Evolutionary conservation across 805 yeast genomes (phyloP), one percentile per base, ranked within the genome.

Genomic region (Teunomyces gatunensis): DNA sequence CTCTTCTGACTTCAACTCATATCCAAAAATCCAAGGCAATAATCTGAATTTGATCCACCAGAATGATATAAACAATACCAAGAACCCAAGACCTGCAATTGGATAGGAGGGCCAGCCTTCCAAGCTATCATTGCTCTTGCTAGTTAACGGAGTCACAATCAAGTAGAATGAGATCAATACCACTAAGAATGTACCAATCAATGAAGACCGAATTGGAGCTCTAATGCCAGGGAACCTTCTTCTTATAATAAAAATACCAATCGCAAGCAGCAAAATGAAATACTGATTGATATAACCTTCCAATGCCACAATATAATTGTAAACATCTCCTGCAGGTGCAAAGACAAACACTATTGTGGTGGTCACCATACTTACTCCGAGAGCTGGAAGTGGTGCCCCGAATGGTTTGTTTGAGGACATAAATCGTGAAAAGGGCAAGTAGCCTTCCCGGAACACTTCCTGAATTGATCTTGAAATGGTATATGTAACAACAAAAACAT

Each of bases 391-490:
- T 2, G 89, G 87, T 1, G 85, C 80, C 17, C 77, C 78, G 48
- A 61, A 65, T 1, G 83, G 84, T 70, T 74, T 71, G 52, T 82
- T 82, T 5, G 80, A 74, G 0, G 85, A 80, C 75, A 82, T 67
- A 28, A 67, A 53, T 18, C 55, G 57, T 3, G 84, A 74, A 47
- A 68, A 78, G 7, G 89, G 89, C 11, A 82, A 56, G 47, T 71
- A 79, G 0, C 87, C 87, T 54, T 82, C 87, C 47, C 85, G 68
- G 53, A 83, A 81, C 4, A 79, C 78, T 59, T 83, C 87, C 58
- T 83, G 89, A 52, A 79, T 79, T 68, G 79, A 77, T 57, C 89
- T 69, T 0, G 86, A 79, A 9, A 80, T 68, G 4, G 82, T 74
- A 58, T 82, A 83, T 13, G 81, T 54, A 1, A 80, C 84, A 9